Conservation (phyloP, 1,139 yeast species). For the Yamadazyma triangularis region DNA sequence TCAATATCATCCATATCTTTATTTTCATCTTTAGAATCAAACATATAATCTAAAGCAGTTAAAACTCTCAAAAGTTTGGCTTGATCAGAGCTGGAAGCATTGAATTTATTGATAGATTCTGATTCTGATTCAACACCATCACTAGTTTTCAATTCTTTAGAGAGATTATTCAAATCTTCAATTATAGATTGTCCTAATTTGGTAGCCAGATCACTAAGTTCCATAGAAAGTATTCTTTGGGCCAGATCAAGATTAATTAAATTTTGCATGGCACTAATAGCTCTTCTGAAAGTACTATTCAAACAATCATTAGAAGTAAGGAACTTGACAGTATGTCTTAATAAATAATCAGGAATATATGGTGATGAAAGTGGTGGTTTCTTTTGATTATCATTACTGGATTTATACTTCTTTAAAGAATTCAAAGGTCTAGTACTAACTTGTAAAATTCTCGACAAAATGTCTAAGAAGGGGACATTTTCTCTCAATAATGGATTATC, state of each 20-base stretch:
- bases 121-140: slow-evolving; percentile 45
- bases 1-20: slow-evolving; percentile 30
- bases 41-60: slow-evolving; percentile 85
- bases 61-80: slow-evolving; percentile 78
- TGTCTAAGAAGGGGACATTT: slow-evolving; percentile 73
- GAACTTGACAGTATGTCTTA: slow-evolving; percentile 62
- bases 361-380: slow-evolving; percentile 45
- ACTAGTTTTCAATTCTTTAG: slow-evolving; percentile 38
- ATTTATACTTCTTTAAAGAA: slow-evolving; percentile 32
- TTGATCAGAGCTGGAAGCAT: slow-evolving; percentile 81
- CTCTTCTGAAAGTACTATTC: slow-evolving; percentile 79
- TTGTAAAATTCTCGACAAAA: slow-evolving; percentile 69
- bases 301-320: slow-evolving; percentile 85
- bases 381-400: slow-evolving; percentile 10
- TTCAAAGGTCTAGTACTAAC: slow-evolving; percentile 72
- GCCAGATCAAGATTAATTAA: slow-evolving; percentile 61
- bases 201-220: slow-evolving; percentile 65
- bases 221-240: slow-evolving; percentile 61
- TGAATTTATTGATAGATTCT: slow-evolving; percentile 59
- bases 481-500: slow-evolving; percentile 62
- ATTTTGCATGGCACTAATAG: slow-evolving; percentile 79
- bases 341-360: slow-evolving; percentile 56
- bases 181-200: slow-evolving; percentile 55
- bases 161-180: slow-evolving; percentile 50
- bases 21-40: slow-evolving; percentile 38